A percentile compares a stretch with the other conserved stretches of the same genome.
These are phyloP conservation scores for Mentha longifolia DNA, from an alignment of 257 asterid genomes.

Conservation along the genomic window DNA sequence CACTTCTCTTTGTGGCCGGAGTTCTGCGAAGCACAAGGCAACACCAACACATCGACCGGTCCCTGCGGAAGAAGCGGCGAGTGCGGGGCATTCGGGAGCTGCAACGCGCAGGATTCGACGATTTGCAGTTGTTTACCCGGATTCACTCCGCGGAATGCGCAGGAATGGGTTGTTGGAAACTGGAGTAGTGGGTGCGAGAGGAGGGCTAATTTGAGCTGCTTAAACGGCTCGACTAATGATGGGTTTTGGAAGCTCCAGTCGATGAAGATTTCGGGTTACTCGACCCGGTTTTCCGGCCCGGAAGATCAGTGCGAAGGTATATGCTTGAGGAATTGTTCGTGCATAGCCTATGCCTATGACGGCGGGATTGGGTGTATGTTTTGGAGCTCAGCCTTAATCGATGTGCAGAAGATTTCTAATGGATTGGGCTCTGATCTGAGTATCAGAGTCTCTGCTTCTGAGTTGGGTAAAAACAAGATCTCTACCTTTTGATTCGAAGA, in stretches of 20 bases:
- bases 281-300: slow-evolving; percentile 30
- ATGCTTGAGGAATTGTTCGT: slow-evolving; percentile 56
- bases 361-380: slow-evolving; percentile 53
- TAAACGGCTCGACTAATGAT: slow-evolving; percentile 30
- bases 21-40: slow-evolving; percentile 34
- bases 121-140: slow-evolving; percentile 64
- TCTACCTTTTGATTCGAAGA: too few relatives aligned
- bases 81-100: slow-evolving; percentile 64
- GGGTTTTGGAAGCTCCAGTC: slow-evolving; percentile 45
- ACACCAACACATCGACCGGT: slow-evolving; percentile 18
- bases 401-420: slow-evolving; percentile 36
- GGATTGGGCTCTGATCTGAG: slow-evolving; percentile 44
- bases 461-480: slow-evolving; percentile 41
- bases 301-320: slow-evolving; percentile 41
- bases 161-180: slow-evolving; percentile 57
- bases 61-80: slow-evolving; percentile 33
- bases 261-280: slow-evolving; percentile 48
- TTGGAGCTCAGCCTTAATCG: slow-evolving; percentile 50
- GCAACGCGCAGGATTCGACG: slow-evolving; percentile 43
- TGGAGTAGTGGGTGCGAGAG: slow-evolving; percentile 69
- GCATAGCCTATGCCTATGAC: slow-evolving; percentile 53
- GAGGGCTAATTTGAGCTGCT: slow-evolving; percentile 47
- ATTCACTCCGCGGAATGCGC: slow-evolving; percentile 43
- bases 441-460: slow-evolving; percentile 58
- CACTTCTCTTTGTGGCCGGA: slow-evolving; percentile 10